Percentiles rank a stretch among this genome's conserved stretches.
Conservation (phyloP, 257 asterid genomes). For the Solanum ossicruentum region DNA sequence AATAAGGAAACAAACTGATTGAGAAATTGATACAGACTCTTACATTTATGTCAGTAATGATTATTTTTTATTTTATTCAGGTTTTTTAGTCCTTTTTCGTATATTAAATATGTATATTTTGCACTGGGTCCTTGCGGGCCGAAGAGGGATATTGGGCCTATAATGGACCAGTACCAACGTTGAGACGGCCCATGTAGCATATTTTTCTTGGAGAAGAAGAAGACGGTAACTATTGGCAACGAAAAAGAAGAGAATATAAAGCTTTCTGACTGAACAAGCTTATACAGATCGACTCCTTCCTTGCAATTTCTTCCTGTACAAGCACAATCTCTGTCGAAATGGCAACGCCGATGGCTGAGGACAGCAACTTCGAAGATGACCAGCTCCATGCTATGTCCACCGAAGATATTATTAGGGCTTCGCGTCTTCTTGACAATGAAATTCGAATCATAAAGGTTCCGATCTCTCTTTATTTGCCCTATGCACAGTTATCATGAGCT, state of each 20-base stretch:
- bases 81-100: too few relatives aligned
- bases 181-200: background rate
- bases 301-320: background rate
- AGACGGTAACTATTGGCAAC: background rate
- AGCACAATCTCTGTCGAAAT: slow-evolving; percentile 11
- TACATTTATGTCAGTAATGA: too few relatives aligned
- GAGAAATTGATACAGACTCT: too few relatives aligned
- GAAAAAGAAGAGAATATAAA: background rate
- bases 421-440: slow-evolving; percentile 85
- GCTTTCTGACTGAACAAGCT: background rate
- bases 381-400: slow-evolving; percentile 70
- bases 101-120: too few relatives aligned
- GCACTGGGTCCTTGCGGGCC: background rate
- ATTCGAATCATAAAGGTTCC: slow-evolving; percentile 66
- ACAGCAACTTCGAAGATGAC: slow-evolving; percentile 63
- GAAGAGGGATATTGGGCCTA: background rate
- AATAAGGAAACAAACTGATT: too few relatives aligned
- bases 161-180: background rate
- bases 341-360: slow-evolving; percentile 90
- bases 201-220: background rate
- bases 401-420: slow-evolving; percentile 70
- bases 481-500: background rate
- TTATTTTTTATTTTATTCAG: too few relatives aligned
- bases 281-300: background rate
- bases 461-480: background rate